A percentile compares a stretch with the other conserved stretches of the same genome.
Conservation (phyloP, 2,329 filamentous ascomycete genomes). For the Colletotrichum limetticola region DNA sequence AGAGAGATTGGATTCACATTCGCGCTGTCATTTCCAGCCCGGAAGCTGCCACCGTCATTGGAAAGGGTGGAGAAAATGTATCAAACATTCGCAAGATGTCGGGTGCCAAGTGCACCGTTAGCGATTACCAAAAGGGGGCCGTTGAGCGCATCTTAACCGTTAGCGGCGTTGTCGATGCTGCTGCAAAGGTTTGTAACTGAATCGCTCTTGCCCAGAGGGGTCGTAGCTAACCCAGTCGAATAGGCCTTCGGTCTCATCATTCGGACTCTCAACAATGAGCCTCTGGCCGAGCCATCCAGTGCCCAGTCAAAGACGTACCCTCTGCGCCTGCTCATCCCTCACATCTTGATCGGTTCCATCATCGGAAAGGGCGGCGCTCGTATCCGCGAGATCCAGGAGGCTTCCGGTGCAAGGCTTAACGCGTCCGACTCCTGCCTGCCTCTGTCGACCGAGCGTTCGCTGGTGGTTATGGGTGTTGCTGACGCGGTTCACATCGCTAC, state of each 20-base stretch:
- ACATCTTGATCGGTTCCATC: constrained; percentile 97
- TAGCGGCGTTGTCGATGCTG: constrained; percentile 94
- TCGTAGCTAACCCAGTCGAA: constrained; percentile 14
- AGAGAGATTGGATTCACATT: constrained; percentile 96
- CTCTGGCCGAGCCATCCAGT: constrained; percentile 86
- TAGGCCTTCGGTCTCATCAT: constrained; percentile 98
- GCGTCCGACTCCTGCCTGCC: constrained; percentile 95
- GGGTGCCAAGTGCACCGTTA: constrained; percentile 97
- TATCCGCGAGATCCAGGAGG: constrained; percentile 98
- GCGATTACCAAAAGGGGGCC: constrained; percentile 96
- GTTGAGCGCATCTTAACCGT: constrained; percentile 98
- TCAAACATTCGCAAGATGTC: constrained; percentile 96
- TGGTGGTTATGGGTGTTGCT: constrained; percentile 96
- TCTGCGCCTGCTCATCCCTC: constrained; percentile 92
- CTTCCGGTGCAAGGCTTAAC: constrained; percentile 94
- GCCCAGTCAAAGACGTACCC: constrained; percentile 98
- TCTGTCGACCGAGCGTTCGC: constrained; percentile 94
- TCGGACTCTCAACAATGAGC: constrained; percentile 97
- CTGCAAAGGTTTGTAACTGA: constrained; percentile 79
- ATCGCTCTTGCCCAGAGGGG: background rate
- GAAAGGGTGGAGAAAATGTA: constrained; percentile 98
- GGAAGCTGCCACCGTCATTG: constrained; percentile 97
- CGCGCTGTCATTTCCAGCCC: constrained; percentile 97
- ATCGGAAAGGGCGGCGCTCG: constrained; percentile 97
- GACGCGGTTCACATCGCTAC: constrained; percentile 99